These are phyloP conservation scores for Gossypium longicalyx DNA, from an alignment of 345 rosid genomes.

Conservation along the genomic window DNA sequence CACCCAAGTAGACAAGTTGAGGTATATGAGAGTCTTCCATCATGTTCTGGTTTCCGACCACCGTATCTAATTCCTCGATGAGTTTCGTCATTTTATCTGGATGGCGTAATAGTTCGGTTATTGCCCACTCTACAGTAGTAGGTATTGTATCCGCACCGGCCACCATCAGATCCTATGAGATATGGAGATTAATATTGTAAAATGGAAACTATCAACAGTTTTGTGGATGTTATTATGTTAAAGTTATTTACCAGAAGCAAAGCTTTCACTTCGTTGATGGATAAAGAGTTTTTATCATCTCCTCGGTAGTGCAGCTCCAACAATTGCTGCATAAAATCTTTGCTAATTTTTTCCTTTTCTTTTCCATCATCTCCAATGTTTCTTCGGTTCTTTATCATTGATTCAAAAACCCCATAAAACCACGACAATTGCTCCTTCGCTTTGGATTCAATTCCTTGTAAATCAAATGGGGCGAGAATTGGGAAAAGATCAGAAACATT, in stretches of 20 bases:
- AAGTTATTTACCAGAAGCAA: conserved; percentile 1
- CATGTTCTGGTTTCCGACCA: conserved; percentile 11
- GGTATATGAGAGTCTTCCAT: conserved; percentile 16
- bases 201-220: no score
- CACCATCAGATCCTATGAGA: conserved; percentile 6
- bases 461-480: conserved; percentile 34
- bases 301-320: background rate
- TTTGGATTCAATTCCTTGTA: background rate
- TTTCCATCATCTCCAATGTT: background rate
- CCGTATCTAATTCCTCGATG: conserved; percentile 8
- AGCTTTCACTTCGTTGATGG: background rate
- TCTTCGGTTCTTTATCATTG: background rate
- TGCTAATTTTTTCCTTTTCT: background rate
- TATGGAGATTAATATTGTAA: background rate
- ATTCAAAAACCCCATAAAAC: conserved; percentile 4
- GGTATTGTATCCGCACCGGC: conserved; percentile 17
- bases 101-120: conserved; percentile 15
- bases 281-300: background rate
- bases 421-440: background rate
- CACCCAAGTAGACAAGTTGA: conserved; percentile 7
- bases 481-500: background rate
- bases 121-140: conserved; percentile 15
- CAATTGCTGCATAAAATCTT: conserved; percentile 8
- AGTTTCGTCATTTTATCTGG: conserved; percentile 8
- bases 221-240: no score